Evolutionary conservation across 2,329 filamentous ascomycete species (phyloP).

Genomic region (Sporothrix euskadiensis): DNA sequence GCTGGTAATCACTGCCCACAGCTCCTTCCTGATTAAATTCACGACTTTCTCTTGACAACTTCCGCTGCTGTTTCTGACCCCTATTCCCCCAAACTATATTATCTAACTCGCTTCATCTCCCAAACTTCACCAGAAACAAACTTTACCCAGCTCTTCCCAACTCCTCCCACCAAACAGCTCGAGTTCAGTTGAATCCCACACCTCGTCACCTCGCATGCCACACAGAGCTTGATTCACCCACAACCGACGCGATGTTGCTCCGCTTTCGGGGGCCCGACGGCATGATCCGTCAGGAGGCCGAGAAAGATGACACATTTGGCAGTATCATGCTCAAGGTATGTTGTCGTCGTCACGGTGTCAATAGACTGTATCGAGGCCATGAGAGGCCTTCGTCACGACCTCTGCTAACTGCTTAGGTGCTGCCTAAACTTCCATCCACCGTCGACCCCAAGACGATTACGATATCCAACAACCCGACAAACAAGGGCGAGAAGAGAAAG

Average conservation of each 20-base stretch:
- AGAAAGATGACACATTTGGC: constrained; percentile 71
- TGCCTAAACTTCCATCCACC: constrained; percentile 60
- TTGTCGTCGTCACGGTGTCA: background rate
- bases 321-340: constrained; percentile 57
- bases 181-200: background rate
- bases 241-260: constrained; percentile 65
- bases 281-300: constrained; percentile 81
- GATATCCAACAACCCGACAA: constrained; percentile 62
- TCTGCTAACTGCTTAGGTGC: constrained; percentile 47
- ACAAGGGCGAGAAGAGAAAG: constrained; percentile 56
- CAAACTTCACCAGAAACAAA: background rate
- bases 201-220: background rate
- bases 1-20: background rate
- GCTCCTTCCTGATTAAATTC: constrained; percentile 16
- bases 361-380: background rate
- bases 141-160: background rate
- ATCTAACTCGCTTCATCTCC: background rate
- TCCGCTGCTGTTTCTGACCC: background rate
- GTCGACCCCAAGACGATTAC: constrained; percentile 61
- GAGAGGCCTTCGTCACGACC: background rate
- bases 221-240: background rate
- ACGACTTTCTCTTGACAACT: background rate
- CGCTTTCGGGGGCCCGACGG: constrained; percentile 89
- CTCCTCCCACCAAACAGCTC: background rate
- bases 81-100: background rate